Evolutionary conservation across 306 rosid genomes (phyloP).

Genomic region (Mimosa pudica): DNA sequence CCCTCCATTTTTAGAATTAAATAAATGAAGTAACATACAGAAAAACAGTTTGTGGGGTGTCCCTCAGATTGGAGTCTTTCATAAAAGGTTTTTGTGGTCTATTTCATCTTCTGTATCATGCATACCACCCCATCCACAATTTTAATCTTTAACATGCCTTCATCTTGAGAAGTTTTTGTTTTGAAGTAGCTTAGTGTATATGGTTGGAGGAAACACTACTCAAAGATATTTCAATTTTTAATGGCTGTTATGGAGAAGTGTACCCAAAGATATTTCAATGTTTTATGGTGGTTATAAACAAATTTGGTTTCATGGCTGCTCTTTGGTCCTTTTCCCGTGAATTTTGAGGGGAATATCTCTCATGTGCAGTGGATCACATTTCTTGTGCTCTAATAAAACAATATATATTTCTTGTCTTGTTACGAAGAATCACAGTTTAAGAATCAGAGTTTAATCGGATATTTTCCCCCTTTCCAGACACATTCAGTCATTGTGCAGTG

Average conservation of each 20-base stretch:
- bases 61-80: neutral
- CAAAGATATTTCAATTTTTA: neutral
- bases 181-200: neutral
- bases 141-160: neutral
- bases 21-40: neutral
- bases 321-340: neutral
- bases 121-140: neutral
- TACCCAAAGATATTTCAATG: neutral
- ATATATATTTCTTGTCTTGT: neutral
- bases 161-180: neutral
- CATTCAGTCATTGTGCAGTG: constrained; percentile 63
- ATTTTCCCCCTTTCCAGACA: constrained; percentile 48
- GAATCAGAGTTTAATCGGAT: neutral
- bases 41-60: neutral
- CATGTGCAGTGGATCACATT: too few relatives aligned
- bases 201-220: neutral
- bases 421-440: neutral
- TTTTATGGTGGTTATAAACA: neutral
- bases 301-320: neutral
- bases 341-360: neutral
- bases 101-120: neutral
- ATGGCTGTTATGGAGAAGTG: neutral
- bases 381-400: neutral
- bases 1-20: neutral
- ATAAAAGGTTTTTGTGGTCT: neutral